Evolutionary conservation across 1,284 basidiomycete genomes (phyloP).

Genomic region (Inonotus hispidus): DNA sequence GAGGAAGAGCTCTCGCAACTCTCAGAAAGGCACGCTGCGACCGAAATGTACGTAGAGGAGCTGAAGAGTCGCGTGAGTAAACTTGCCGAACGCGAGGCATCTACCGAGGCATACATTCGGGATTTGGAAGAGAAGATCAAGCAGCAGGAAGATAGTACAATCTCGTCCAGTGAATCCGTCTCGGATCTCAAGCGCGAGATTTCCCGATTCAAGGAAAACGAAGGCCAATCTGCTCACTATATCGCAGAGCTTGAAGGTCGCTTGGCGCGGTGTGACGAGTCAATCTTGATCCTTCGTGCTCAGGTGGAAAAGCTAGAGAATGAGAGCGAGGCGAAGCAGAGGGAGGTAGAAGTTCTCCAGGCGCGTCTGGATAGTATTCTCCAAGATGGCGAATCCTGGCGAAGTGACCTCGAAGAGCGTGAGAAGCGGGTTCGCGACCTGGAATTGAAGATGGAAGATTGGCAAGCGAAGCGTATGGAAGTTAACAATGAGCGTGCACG

Average conservation of each 20-base stretch:
- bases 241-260: conserved; percentile 88
- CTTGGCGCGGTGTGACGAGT: conserved; percentile 75
- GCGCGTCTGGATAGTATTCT: conserved; percentile 66
- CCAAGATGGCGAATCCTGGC: conserved; percentile 67
- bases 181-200: conserved; percentile 83
- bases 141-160: conserved; percentile 70
- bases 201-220: conserved; percentile 68
- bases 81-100: conserved; percentile 81
- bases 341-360: conserved; percentile 68
- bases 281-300: conserved; percentile 58
- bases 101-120: conserved; percentile 89
- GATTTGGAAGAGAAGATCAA: conserved; percentile 91
- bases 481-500: conserved; percentile 60
- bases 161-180: conserved; percentile 72
- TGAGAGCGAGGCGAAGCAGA: conserved; percentile 65
- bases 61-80: conserved; percentile 77
- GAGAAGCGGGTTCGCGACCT: conserved; percentile 72
- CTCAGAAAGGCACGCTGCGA: conserved; percentile 65
- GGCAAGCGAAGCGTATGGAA: conserved; percentile 63
- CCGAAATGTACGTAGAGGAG: conserved; percentile 84
- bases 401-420: conserved; percentile 75
- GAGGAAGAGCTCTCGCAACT: conserved; percentile 70
- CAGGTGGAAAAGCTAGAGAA: conserved; percentile 75
- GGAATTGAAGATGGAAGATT: conserved; percentile 70
- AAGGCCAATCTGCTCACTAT: conserved; percentile 70